phyloP scores from a whole-genome alignment of 163 green algal genomes.

The Chloromonas sp. region DNA sequence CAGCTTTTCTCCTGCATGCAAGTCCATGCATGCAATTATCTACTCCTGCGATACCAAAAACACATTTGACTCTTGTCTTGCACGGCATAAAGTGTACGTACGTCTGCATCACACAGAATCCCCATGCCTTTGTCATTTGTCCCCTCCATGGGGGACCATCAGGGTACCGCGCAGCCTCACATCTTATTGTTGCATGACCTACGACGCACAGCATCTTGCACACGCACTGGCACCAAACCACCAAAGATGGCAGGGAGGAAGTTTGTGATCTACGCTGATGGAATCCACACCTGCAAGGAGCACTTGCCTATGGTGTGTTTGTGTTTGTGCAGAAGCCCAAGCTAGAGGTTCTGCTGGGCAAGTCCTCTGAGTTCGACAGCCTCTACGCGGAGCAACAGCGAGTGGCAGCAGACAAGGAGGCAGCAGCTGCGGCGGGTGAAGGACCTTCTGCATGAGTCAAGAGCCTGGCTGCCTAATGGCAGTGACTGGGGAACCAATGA shows the following conservation, averaged over 20 bases:
- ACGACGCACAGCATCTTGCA: not conserved
- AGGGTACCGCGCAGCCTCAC: too few species aligned
- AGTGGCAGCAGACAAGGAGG: not conserved
- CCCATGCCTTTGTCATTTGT: not conserved
- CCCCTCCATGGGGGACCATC: too few species aligned
- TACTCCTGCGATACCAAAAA: too few species aligned
- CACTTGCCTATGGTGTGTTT: constrained; percentile 14
- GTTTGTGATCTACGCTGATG: constrained; percentile 19
- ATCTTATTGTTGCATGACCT: not conserved
- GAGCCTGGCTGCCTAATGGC: too few species aligned
- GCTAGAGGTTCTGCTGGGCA: constrained; percentile 72
- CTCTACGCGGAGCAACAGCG: constrained; percentile 48
- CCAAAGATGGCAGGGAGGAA: not conserved
- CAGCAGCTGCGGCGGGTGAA: too few species aligned
- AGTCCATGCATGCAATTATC: too few species aligned
- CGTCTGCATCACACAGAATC: not conserved
- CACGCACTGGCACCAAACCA: not conserved
- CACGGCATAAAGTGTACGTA: not conserved
- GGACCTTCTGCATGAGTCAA: too few species aligned
- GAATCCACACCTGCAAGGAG: constrained; percentile 14
- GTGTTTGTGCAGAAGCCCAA: constrained; percentile 64
- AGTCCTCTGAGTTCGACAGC: constrained; percentile 64
- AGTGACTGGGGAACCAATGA: too few species aligned
- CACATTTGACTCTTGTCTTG: not conserved
- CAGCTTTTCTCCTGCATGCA: too few species aligned